Percentiles rank a stretch among this genome's conserved stretches.
Evolutionary conservation across 2,329 filamentous ascomycete genomes (phyloP).

Genomic region (Cladosporium colombiae): DNA sequence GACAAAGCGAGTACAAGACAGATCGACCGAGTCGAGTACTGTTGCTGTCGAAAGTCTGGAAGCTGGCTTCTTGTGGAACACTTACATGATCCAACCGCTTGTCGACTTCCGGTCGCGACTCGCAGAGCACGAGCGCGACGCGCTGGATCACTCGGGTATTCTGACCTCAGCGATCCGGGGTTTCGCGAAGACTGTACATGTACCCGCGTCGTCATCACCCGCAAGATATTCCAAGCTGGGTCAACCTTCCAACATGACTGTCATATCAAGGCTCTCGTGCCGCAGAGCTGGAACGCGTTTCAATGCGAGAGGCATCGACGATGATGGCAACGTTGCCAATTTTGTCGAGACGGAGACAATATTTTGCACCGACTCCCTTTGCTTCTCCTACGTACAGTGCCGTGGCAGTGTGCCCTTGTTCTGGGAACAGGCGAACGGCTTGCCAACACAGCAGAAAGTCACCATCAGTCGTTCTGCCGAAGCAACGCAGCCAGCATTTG

Average conservation of each 20-base stretch:
- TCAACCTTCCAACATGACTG: conserved; percentile 77
- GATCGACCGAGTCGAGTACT: conserved; percentile 58
- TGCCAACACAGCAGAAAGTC: conserved; percentile 94
- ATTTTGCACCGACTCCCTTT: conserved; percentile 75
- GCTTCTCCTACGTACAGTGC: conserved; percentile 92
- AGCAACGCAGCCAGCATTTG: conserved; percentile 89
- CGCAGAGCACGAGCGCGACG: conserved; percentile 70
- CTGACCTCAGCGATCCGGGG: conserved; percentile 92
- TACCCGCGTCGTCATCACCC: conserved; percentile 75
- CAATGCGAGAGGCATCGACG: conserved; percentile 95
- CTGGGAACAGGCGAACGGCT: conserved; percentile 89
- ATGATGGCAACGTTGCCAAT: conserved; percentile 95
- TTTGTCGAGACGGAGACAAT: conserved; percentile 98
- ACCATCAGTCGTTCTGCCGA: conserved; percentile 83
- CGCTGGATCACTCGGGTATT: conserved; percentile 82
- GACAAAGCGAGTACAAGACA: conserved; percentile 87
- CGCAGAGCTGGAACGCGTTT: conserved; percentile 90
- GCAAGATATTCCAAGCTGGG: conserved; percentile 66
- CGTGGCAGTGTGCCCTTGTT: conserved; percentile 93
- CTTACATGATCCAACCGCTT: conserved; percentile 93
- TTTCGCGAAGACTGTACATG: conserved; percentile 82
- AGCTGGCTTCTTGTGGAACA: conserved; percentile 94
- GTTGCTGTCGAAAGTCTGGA: conserved; percentile 94
- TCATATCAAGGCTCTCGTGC: conserved; percentile 91
- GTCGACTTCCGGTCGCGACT: conserved; percentile 85